Conservation (phyloP, 2,329 filamentous ascomycete genomes). For the Falciphora oryzae region DNA sequence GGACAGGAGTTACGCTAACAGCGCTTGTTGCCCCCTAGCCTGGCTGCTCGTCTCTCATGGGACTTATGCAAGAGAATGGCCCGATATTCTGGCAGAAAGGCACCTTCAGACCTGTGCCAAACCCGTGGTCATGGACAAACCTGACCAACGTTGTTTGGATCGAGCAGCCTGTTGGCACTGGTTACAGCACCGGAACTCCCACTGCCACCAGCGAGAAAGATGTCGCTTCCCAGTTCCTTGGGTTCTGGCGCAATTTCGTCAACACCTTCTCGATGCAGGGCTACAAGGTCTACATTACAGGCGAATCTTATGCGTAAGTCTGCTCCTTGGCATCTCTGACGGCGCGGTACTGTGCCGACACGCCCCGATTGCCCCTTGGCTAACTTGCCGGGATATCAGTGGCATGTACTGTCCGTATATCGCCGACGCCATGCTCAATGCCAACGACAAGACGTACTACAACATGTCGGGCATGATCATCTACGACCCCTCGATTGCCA, state of each 20-base stretch:
- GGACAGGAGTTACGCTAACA: not conserved
- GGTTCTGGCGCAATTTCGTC: slow-evolving; percentile 71
- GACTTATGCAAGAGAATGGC: slow-evolving; percentile 68
- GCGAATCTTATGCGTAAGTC: slow-evolving; percentile 52
- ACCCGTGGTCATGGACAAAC: slow-evolving; percentile 65
- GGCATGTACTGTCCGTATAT: slow-evolving; percentile 64
- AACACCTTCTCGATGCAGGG: slow-evolving; percentile 58
- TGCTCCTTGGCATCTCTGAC: not conserved
- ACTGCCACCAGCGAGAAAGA: slow-evolving; percentile 60
- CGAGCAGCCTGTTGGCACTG: slow-evolving; percentile 59
- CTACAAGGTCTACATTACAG: slow-evolving; percentile 63
- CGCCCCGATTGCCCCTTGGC: too few species aligned
- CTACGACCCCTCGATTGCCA: slow-evolving; percentile 55
- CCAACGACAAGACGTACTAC: slow-evolving; percentile 56
- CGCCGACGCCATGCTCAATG: slow-evolving; percentile 62
- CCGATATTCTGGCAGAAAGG: slow-evolving; percentile 64
- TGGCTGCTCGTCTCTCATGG: slow-evolving; percentile 53
- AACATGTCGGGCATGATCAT: slow-evolving; percentile 62
- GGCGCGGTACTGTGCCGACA: too few species aligned
- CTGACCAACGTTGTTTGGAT: slow-evolving; percentile 71
- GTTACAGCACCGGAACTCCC: slow-evolving; percentile 58
- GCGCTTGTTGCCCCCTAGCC: slow-evolving; percentile 25
- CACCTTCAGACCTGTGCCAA: slow-evolving; percentile 55
- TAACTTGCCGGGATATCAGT: not conserved
- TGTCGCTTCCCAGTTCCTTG: slow-evolving; percentile 62